Percentiles rank a stretch among this genome's conserved stretches.
These are phyloP conservation scores for Porphyrellus cyaneotinctus DNA, from an alignment of 768 basidiomycete species.

Conservation along the genomic window DNA sequence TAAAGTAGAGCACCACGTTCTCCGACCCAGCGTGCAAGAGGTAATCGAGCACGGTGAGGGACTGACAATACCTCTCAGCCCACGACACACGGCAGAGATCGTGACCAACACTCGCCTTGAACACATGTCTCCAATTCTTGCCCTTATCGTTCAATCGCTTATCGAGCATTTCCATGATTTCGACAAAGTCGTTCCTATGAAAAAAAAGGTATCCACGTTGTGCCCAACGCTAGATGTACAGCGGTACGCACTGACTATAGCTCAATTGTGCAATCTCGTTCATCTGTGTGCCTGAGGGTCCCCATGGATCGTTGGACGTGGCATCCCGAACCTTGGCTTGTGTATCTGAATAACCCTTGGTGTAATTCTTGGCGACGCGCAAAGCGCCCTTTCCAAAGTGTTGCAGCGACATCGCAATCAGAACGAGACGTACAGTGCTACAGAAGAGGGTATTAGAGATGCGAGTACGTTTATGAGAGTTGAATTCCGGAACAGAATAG, in stretches of 20 bases:
- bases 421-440: background rate
- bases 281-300: constrained; percentile 97
- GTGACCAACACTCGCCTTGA: constrained; percentile 63
- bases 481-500: background rate
- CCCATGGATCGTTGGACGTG: constrained; percentile 97
- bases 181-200: constrained; percentile 86
- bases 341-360: constrained; percentile 91
- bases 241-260: constrained; percentile 79
- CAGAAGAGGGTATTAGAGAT: constrained; percentile 11
- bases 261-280: constrained; percentile 97
- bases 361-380: constrained; percentile 92
- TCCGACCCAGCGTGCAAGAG: constrained; percentile 94
- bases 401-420: constrained; percentile 50
- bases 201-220: background rate
- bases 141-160: constrained; percentile 98
- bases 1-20: constrained; percentile 98
- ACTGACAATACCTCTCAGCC: constrained; percentile 40
- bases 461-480: constrained; percentile 8
- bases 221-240: too few species aligned
- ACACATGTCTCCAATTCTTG: constrained; percentile 99
- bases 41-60: constrained; percentile 92
- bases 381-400: constrained; percentile 82
- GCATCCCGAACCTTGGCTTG: constrained; percentile 96
- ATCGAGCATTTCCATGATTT: constrained; percentile 99
- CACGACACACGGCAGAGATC: background rate